Base-by-base conservation (phyloP, 2,329 filamentous ascomycete genomes). In the Fusarium pseudoanthophilum region DNA sequence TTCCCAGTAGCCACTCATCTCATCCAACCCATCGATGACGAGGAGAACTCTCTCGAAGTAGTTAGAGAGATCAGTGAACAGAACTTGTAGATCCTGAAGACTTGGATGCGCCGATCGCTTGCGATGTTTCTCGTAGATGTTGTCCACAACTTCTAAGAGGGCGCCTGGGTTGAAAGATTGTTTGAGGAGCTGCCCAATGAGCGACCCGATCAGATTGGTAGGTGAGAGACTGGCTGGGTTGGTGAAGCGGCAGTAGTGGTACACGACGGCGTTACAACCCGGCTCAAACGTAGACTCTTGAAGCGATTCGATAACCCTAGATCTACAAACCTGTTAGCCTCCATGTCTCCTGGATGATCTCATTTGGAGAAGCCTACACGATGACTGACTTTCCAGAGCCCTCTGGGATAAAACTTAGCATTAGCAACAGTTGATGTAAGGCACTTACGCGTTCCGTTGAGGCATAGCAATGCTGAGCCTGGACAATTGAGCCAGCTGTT, bases 281-380 rank as follows among this genome's bases (percentile, higher is more conserved):
- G 59, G 20, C 18, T 62, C 59, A 32, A 43, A n/a, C 1, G 11
- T 32, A n/a, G 39, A 37, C 16, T 56, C 51, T 0, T 62, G 51
- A 1, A 57, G 42, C 11, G 32, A 32, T 26, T 53, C 15, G 3
- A 57, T 26, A 1, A 62, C 24, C 21, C 32, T 62, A 2, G 59
- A 62, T 56, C 59, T 62, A 7, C 3, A 46, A 2, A 20, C 2
- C 8, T 4, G 4, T 51, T 5, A 51, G 7, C 1, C 0, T 4
- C 0, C 4, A 34, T 14, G 0, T 2, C 13, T 11, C 13, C 3
- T 21, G 15, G 5, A 4, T 21, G 9, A 2, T 7, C 14, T 2
- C 0, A 4, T 18, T 32, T 18, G 11, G 0, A 7, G 16, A 20
- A 14, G 2, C 51, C 21, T 2, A 53, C 51, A 53, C 18, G 7